Base-by-base conservation (phyloP, 352 stramenopile species). In the Thraustochytrium sp. region DNA sequence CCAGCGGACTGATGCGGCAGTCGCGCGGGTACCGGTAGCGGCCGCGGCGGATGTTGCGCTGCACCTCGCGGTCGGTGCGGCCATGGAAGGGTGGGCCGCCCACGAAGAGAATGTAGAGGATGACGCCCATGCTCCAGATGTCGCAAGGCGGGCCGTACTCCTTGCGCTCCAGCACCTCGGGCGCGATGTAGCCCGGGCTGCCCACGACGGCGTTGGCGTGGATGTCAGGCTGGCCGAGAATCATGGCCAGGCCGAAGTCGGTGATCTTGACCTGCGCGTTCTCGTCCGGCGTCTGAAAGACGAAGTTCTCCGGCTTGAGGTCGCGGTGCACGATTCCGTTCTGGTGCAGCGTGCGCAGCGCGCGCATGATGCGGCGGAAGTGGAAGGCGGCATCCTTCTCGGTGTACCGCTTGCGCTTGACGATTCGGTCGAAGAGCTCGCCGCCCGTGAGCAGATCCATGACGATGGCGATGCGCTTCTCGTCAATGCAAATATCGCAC, bases 191-290 rank as follows among this genome's bases (percentile, higher is more conserved):
- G 34, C 87, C 87, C 11, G 77, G 76, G 37, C 85, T 87, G 31
- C 87, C 87, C 13, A 87, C 77, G 31, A 89, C 61, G 54, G 46
- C 31, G 53, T 92, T 97, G 34, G 94, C 84, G 87, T 97, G 97
- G 87, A 95, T 97, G 86, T 96, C 97, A 44, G 92, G 90, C 63
- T 96, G 92, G 85, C 97, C 93, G 2, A 93, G 92, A 21, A 96
- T 92, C 53, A 95, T 90, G 44, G 92, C 95, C 21, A 97, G 86
- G 0, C 94, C 94, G 83, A 97, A 97, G 88, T 97, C 94, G 82
- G 93, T 97, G 46, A 97, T 82, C 86, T 96, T 93, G 37, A 97
- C 84, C 49, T 80, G 55, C 11, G 75, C 18, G 75, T 84, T 80
- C 75, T 84, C 75, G 8, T 84, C 75, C 9, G 55, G 55, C 5